phyloP scores from a whole-genome alignment of 2,329 filamentous ascomycete genomes.

The Ceratocystis lukuohia region DNA sequence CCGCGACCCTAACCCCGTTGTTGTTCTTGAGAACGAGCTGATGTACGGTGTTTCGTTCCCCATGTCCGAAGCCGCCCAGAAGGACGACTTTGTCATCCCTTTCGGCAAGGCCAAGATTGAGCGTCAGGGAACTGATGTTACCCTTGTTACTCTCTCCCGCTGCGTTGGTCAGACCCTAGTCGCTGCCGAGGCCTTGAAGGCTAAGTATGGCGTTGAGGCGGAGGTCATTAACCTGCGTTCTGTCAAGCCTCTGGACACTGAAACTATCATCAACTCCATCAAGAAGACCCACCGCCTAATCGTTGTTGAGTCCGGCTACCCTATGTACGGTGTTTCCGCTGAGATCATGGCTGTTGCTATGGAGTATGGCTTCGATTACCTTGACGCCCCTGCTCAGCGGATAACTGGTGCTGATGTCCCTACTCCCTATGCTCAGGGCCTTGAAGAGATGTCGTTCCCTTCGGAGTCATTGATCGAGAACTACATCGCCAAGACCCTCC shows the following conservation, averaged over 20 bases:
- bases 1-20: constrained; percentile 92
- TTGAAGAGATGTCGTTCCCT: constrained; percentile 94
- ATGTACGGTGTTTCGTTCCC: constrained; percentile 93
- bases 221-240: constrained; percentile 98
- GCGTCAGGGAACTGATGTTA: constrained; percentile 87
- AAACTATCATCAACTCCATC: constrained; percentile 88
- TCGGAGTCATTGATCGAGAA: constrained; percentile 75
- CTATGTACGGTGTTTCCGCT: constrained; percentile 79
- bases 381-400: constrained; percentile 83
- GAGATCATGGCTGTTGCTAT: constrained; percentile 90
- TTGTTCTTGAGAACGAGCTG: constrained; percentile 75
- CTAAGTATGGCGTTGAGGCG: constrained; percentile 88
- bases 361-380: constrained; percentile 98
- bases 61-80: constrained; percentile 93
- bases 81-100: constrained; percentile 89
- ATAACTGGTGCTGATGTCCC: constrained; percentile 95
- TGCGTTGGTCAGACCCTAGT: constrained; percentile 84
- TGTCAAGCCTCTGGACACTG: constrained; percentile 89
- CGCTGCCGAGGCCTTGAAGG: constrained; percentile 82
- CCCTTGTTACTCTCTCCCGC: constrained; percentile 86
- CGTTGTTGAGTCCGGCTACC: constrained; percentile 89
- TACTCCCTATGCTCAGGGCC: constrained; percentile 82
- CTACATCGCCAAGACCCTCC: constrained; percentile 79
- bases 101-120: constrained; percentile 99
- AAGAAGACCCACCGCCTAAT: constrained; percentile 96